Base-by-base conservation (phyloP, 2,329 filamentous ascomycete species). In the Tolypocladium ophioglossoides region DNA sequence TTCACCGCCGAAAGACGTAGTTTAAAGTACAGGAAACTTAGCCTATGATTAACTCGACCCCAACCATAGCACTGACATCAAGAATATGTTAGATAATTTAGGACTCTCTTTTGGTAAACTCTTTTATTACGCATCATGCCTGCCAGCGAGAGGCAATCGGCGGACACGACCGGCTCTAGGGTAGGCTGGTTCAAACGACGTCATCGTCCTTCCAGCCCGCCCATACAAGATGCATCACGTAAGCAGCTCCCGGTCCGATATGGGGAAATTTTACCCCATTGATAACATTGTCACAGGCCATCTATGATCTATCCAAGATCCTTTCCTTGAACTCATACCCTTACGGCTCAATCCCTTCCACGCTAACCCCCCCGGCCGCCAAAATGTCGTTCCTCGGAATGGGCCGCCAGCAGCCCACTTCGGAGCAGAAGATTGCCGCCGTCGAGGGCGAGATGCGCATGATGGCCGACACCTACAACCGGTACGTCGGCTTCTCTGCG, bases 391-490 rank as follows among this genome's bases (percentile, higher is more conserved):
- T 75, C 63, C 67, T 75, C 61, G 73, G 73, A 67, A 70, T 79
- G 62, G 77, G 78, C 59, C 75, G 76, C 55, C 88, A 89, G 58
- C 90, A 96, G 77, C 87, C 91, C 70, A 87, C 90, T 60, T 96
- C 91, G 67, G 91, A 90, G 72, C 89, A 97, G 80, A 99, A 97
- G 82, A 94, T 99, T 72, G 88, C 89, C 66, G 89, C 90, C 66
- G 91, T 95, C 65, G 92, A 99, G 78, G 87, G 90, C 63, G 95
- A 99, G 78, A 90, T 97, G 74, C 94, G 96, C 75, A 91, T 97
- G 79, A 85, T 96, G 64, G 89, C 91, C 58, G 91, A 96, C 73
- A 96, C 97, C 86, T 95, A 96, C 81, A 92, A 91, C 78, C 89
- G 94, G 94, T 97, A 83, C 59, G 49, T 53, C 48, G 9, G 4